phyloP scores from a whole-genome alignment of 1,139 yeast genomes.

The Debaryomyces nepalensis region DNA sequence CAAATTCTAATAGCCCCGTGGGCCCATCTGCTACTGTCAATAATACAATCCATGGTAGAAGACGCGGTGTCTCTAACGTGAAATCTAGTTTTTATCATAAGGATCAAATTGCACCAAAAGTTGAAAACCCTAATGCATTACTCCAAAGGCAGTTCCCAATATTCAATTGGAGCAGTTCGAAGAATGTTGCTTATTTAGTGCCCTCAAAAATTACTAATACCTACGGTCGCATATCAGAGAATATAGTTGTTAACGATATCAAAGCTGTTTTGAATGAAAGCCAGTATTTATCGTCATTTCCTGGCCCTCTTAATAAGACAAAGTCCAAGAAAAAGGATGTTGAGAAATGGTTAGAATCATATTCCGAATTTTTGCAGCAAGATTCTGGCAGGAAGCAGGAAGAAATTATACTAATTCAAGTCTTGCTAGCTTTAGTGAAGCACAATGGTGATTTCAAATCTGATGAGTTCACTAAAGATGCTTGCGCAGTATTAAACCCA shows the following conservation, averaged over 20 bases:
- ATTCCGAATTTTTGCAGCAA: constrained; percentile 20
- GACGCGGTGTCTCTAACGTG: constrained; percentile 36
- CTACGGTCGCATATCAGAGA: constrained; percentile 18
- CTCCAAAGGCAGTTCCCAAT: constrained; percentile 73
- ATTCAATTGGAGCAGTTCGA: constrained; percentile 67
- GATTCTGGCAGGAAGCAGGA: constrained; percentile 20
- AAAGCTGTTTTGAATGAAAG: constrained; percentile 26
- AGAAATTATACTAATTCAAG: constrained; percentile 36
- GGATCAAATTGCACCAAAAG: constrained; percentile 27
- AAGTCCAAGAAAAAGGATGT: constrained; percentile 66
- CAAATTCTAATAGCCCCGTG: constrained; percentile 4
- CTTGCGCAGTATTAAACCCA: constrained; percentile 42
- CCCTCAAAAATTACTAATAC: constrained; percentile 26
- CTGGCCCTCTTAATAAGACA: constrained; percentile 65
- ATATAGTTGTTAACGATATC: constrained; percentile 24
- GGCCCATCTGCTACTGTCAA: constrained; percentile 11
- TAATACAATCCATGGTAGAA: constrained; percentile 20
- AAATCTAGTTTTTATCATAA: constrained; percentile 30
- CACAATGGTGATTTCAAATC: constrained; percentile 37
- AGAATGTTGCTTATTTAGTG: constrained; percentile 34
- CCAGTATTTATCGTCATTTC: constrained; percentile 41
- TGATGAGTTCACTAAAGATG: constrained; percentile 29
- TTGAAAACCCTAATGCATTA: constrained; percentile 40
- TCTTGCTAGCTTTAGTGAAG: constrained; percentile 32
- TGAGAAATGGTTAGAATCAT: constrained; percentile 59